These are phyloP conservation scores for Coemansia sp. DNA, from an alignment of 371 early-diverging fungal genomes.

Conservation along the genomic window DNA sequence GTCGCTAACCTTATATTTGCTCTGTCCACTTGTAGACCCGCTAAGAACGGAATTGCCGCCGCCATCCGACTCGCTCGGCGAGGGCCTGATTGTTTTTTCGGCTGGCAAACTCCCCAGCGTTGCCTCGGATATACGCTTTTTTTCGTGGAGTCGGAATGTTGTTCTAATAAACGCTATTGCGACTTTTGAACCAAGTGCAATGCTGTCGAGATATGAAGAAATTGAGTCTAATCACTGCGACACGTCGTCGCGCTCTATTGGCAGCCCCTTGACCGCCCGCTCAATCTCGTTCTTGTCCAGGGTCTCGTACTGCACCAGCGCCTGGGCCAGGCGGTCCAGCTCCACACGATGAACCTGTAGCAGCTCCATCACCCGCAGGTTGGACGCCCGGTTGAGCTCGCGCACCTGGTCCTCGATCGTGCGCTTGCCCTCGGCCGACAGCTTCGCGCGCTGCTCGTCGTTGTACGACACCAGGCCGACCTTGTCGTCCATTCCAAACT, in stretches of 20 bases:
- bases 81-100: not conserved
- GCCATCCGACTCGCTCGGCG: not conserved
- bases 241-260: conserved; percentile 42
- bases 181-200: too few species aligned
- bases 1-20: conserved; percentile 2
- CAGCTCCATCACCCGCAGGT: conserved; percentile 64
- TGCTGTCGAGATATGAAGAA: too few species aligned
- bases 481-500: conserved; percentile 94
- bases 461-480: conserved; percentile 65
- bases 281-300: conserved; percentile 85
- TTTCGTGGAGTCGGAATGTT: not conserved
- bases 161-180: not conserved
- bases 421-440: conserved; percentile 73
- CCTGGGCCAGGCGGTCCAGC: conserved; percentile 87
- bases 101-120: too few species aligned
- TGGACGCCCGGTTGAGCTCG: conserved; percentile 62
- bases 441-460: conserved; percentile 69
- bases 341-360: conserved; percentile 78
- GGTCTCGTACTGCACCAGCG: conserved; percentile 93
- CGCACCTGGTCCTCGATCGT: conserved; percentile 86
- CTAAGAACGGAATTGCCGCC: conserved; percentile 13
- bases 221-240: not conserved
- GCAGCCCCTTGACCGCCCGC: conserved; percentile 50
- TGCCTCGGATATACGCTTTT: not conserved
- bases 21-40: conserved; percentile 15